Conservation (phyloP, 2,329 filamentous ascomycete species). For the Fusarium begoniae region DNA sequence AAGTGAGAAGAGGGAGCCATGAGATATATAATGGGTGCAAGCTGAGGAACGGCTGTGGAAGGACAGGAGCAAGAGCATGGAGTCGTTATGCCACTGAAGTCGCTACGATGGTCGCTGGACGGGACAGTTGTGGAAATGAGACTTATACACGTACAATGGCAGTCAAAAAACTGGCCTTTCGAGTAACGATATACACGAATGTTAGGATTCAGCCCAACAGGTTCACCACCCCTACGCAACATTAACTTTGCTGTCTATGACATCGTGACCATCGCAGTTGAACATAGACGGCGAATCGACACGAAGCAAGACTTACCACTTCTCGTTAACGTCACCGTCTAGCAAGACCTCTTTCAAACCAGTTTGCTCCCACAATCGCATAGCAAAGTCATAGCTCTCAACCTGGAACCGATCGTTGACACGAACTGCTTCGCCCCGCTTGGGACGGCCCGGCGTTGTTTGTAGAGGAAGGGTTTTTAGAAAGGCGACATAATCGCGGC, state of each 20-base stretch:
- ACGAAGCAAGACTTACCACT: constrained; percentile 55
- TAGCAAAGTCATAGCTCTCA: constrained; percentile 78
- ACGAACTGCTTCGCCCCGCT: constrained; percentile 80
- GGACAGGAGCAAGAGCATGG: background rate
- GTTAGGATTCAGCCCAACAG: constrained; percentile 86
- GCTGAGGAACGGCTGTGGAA: background rate
- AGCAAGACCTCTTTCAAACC: constrained; percentile 72
- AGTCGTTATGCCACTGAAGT: background rate
- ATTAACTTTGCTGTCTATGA: constrained; percentile 25
- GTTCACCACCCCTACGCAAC: constrained; percentile 77
- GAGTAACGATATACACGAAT: constrained; percentile 90
- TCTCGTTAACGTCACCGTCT: constrained; percentile 47
- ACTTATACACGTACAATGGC: constrained; percentile 74
- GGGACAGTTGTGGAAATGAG: background rate
- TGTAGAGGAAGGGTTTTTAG: constrained; percentile 73
- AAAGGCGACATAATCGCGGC: constrained; percentile 79
- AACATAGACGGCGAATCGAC: too few species aligned
- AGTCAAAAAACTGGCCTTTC: constrained; percentile 88
- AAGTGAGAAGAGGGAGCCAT: background rate
- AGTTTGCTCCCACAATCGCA: constrained; percentile 79
- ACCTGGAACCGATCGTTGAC: constrained; percentile 93
- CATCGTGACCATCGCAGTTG: background rate
- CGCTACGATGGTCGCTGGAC: background rate
- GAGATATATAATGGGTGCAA: background rate
- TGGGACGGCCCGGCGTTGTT: constrained; percentile 82